Conservation (phyloP, 768 basidiomycete species). For the Suillus decipiens region DNA sequence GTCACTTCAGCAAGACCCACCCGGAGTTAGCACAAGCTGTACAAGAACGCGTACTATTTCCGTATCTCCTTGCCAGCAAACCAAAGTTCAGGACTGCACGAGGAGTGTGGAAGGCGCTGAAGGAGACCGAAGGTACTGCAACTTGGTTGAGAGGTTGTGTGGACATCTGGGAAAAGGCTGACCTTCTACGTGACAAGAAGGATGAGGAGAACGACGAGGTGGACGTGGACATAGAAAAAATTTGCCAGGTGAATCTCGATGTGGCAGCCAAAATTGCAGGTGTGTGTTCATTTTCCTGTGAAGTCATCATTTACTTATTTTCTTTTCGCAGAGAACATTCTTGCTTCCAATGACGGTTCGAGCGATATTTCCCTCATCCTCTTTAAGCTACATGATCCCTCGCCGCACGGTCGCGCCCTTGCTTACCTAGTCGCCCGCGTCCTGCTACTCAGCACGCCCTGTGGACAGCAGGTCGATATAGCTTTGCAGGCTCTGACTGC, state of each 20-base stretch:
- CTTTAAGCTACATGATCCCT: conserved; percentile 47
- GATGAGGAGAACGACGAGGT: conserved; percentile 34
- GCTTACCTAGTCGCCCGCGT: conserved; percentile 65
- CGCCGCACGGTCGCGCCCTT: conserved; percentile 56
- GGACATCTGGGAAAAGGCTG: conserved; percentile 37
- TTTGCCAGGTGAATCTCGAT: conserved; percentile 53
- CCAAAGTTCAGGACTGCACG: conserved; percentile 64
- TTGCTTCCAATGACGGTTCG: conserved; percentile 47
- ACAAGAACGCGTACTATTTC: conserved; percentile 63
- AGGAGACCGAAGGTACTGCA: conserved; percentile 33
- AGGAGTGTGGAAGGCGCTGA: conserved; percentile 72
- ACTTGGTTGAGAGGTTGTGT: conserved; percentile 57
- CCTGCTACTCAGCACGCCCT: conserved; percentile 55
- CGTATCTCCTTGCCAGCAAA: conserved; percentile 75
- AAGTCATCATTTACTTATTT: not conserved
- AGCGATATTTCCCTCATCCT: conserved; percentile 52
- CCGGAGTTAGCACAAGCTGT: conserved; percentile 34
- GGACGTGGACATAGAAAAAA: conserved; percentile 40
- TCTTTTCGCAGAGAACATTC: conserved; percentile 60
- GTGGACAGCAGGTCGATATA: conserved; percentile 57
- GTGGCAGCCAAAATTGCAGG: conserved; percentile 68
- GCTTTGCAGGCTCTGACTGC: conserved; percentile 49
- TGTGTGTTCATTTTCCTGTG: conserved; percentile 29
- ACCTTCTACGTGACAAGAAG: conserved; percentile 24
- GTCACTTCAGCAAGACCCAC: conserved; percentile 40